Percentiles rank a stretch among this genome's conserved stretches.
Evolutionary conservation across 1,284 basidiomycete genomes (phyloP).

Genomic region (Cutaneotrichosporon mucoides): DNA sequence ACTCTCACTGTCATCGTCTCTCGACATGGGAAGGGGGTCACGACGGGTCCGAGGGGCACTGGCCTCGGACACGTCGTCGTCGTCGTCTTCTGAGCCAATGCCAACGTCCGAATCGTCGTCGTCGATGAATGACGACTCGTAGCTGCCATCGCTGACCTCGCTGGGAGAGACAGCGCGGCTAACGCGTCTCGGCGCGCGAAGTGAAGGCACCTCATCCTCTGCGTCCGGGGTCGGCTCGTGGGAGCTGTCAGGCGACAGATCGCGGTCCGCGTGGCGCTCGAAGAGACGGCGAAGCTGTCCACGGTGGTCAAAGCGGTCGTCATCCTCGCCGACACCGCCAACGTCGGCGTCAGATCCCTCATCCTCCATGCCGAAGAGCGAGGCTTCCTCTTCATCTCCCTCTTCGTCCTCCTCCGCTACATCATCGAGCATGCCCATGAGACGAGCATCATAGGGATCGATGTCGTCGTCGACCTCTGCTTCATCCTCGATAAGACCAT

Average conservation of each 20-base stretch:
- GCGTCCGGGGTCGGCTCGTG: too few relatives aligned
- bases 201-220: too few relatives aligned
- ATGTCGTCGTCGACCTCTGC: slow-evolving; percentile 1
- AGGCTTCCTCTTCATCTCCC: background rate
- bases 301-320: too few relatives aligned
- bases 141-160: slow-evolving; percentile 7
- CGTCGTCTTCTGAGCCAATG: background rate
- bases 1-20: too few relatives aligned
- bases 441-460: background rate
- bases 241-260: too few relatives aligned
- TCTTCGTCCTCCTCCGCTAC: slow-evolving; percentile 7
- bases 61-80: background rate
- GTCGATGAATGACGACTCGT: slow-evolving; percentile 21
- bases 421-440: slow-evolving; percentile 1
- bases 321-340: too few relatives aligned
- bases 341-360: background rate
- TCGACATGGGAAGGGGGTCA: too few relatives aligned
- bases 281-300: too few relatives aligned
- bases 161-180: too few relatives aligned
- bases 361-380: slow-evolving; percentile 5
- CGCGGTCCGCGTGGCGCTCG: too few relatives aligned
- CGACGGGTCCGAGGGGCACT: too few relatives aligned
- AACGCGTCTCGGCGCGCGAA: too few relatives aligned
- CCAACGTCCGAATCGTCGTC: slow-evolving; percentile 1
- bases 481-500: background rate